Conservation (phyloP, 306 rosid species). For the Herpetospermum pedunculosum region DNA sequence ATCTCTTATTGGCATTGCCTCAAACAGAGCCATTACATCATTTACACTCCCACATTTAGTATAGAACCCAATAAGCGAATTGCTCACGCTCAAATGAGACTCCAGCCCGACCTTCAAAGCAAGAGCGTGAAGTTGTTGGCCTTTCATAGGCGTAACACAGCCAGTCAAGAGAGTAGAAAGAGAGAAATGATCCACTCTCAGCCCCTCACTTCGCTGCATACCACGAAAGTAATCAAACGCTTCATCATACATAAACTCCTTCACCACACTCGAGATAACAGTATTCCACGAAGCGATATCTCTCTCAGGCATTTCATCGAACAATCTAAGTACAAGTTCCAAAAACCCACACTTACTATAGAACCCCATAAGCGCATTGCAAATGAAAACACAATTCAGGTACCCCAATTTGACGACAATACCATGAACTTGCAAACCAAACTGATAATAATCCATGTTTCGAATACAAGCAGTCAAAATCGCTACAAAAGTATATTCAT, state of each 20-base stretch:
- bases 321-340: conserved; percentile 31
- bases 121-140: conserved; percentile 46
- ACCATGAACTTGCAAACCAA: conserved; percentile 63
- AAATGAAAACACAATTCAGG: conserved; percentile 38
- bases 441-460: conserved; percentile 15
- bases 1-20: conserved; percentile 49
- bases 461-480: conserved; percentile 58
- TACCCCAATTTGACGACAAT: conserved; percentile 36
- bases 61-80: conserved; percentile 61
- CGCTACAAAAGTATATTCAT: conserved; percentile 61
- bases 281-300: conserved; percentile 74
- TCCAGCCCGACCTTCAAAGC: conserved; percentile 61
- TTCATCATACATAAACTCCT: conserved; percentile 23
- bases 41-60: conserved; percentile 31
- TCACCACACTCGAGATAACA: conserved; percentile 36
- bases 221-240: conserved; percentile 40
- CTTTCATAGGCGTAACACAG: conserved; percentile 25
- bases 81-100: conserved; percentile 49
- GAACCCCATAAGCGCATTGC: conserved; percentile 55
- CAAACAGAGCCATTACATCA: conserved; percentile 37
- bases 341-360: conserved; percentile 39
- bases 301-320: conserved; percentile 35
- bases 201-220: conserved; percentile 25
- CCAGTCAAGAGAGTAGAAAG: conserved; percentile 47
- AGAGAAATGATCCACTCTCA: conserved; percentile 41